Base-by-base conservation (phyloP, 192 early-diverging fungal genomes). In the Podochytrium sp. region DNA sequence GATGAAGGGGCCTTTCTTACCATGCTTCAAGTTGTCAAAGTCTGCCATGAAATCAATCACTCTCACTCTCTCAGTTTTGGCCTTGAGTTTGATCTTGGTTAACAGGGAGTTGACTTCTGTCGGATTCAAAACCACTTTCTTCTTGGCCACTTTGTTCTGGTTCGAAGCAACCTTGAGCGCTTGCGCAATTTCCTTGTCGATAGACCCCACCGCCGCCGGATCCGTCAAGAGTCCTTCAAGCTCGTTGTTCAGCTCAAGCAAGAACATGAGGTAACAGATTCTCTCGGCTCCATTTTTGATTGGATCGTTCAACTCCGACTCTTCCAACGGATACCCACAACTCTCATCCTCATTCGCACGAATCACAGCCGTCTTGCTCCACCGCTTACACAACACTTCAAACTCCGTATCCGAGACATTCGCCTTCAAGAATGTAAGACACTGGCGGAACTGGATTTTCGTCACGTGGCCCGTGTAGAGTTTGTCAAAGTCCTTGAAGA, bases 401-500 rank as follows among this genome's bases (percentile, higher is more conserved):
- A 88, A 85, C 66, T 87, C 81, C 27, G 73, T 75, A 27, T 88
- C 84, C 14, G 70, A 75, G 10, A 86, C 71, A 42, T 83, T 51
- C 27, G 75, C 74, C 25, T 78, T 57, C 50, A 84, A 72, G 74
- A 80, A 86, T 1, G 82, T 75, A 2, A 86, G 71, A 55, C 82
- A 81, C 59, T 85, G 83, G 16, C 84, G 74, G 71, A 88, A 85
- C 52, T 88, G 85, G 14, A 75, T 62, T 55, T 82, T 81, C 3
- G 84, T 85, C 1, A 88, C 83, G 38, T 81, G 78, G 33, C 86
- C 86, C 14, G 81, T 87, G 42, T 79, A 73, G 30, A 85, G 76
- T 68, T 81, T 84, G 68, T 87, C 86, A 65, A 84, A 87, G 53
- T 87, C 86, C 32, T 73, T 75, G 68, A 87, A 87, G 71, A 86